Conservation (phyloP, 805 yeast genomes). For the Ogataea naganishii region DNA sequence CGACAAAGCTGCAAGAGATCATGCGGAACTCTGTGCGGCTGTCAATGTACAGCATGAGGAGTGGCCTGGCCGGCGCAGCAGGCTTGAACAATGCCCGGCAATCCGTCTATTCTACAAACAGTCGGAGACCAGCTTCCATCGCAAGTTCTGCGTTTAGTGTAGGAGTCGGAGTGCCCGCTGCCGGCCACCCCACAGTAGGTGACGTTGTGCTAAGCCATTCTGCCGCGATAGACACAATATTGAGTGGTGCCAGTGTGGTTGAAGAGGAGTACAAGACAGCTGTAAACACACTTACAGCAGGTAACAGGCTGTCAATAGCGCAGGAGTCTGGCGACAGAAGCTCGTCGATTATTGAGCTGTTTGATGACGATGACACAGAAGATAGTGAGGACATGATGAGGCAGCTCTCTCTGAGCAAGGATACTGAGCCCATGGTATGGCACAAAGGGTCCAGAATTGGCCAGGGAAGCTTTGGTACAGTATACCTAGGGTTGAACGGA, state of each 20-base stretch:
- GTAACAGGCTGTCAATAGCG: slow-evolving; percentile 14
- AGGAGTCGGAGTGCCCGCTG: slow-evolving; percentile 19
- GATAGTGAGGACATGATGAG: slow-evolving; percentile 31
- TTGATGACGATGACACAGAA: slow-evolving; percentile 32
- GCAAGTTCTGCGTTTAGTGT: slow-evolving; percentile 18
- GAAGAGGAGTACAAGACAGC: slow-evolving; percentile 3
- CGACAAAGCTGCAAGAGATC: slow-evolving; percentile 65
- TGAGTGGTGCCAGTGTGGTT: slow-evolving; percentile 3
- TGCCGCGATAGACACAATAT: slow-evolving; percentile 40
- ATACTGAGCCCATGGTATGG: slow-evolving; percentile 73
- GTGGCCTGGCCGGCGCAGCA: slow-evolving; percentile 8
- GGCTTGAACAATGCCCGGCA: slow-evolving; percentile 4
- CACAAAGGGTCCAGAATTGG: slow-evolving; percentile 90
- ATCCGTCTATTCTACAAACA: slow-evolving; percentile 15
- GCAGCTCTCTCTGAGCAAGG: slow-evolving; percentile 27
- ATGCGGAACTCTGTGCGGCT: slow-evolving; percentile 77
- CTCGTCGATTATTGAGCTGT: slow-evolving; percentile 38
- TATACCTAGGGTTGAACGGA: slow-evolving; percentile 85
- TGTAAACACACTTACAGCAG: too few species aligned
- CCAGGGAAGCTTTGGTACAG: slow-evolving; percentile 91
- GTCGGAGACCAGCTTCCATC: slow-evolving; percentile 15
- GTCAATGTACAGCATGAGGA: slow-evolving; percentile 34
- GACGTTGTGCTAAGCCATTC: slow-evolving; percentile 51
- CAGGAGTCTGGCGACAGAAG: slow-evolving; percentile 12
- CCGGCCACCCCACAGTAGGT: slow-evolving; percentile 45